These are phyloP conservation scores for Excoecaria agallocha DNA, from an alignment of 345 rosid genomes.

Conservation along the genomic window DNA sequence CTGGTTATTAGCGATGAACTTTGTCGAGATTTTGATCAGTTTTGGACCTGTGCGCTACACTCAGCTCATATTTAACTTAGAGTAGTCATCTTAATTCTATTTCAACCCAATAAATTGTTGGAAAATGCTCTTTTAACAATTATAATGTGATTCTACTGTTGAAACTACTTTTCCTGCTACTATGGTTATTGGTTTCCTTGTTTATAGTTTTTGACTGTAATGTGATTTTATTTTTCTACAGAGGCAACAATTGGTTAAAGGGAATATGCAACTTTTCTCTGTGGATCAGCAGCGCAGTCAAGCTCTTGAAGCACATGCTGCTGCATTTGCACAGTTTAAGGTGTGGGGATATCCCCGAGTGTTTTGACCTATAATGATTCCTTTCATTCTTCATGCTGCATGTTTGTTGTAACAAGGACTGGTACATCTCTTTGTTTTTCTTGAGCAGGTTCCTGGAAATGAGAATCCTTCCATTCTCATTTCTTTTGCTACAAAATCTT, in stretches of 20 bases:
- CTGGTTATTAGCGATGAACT: not conserved
- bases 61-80: not conserved
- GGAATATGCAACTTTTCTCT: constrained; percentile 93
- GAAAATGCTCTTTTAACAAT: not conserved
- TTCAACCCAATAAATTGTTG: not conserved
- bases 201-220: not conserved
- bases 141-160: not conserved
- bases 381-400: not conserved
- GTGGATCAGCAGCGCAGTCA: constrained; percentile 99
- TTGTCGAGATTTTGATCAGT: not conserved
- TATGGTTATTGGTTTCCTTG: not conserved
- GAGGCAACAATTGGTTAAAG: constrained; percentile 91
- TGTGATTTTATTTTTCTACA: constrained; percentile 17
- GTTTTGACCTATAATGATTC: not conserved
- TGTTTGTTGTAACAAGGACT: not conserved
- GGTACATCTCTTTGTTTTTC: not conserved
- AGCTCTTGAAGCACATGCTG: constrained; percentile 99
- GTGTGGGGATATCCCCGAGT: constrained; percentile 26
- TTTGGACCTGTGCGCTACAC: not conserved
- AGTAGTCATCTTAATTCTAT: not conserved
- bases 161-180: not conserved
- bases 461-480: constrained; percentile 91
- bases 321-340: constrained; percentile 87
- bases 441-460: constrained; percentile 78
- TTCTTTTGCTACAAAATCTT: constrained; percentile 80